A percentile compares a stretch with the other conserved stretches of the same genome.
phyloP scores from a whole-genome alignment of 1,284 basidiomycete genomes.

The Psilocybe mexicana region DNA sequence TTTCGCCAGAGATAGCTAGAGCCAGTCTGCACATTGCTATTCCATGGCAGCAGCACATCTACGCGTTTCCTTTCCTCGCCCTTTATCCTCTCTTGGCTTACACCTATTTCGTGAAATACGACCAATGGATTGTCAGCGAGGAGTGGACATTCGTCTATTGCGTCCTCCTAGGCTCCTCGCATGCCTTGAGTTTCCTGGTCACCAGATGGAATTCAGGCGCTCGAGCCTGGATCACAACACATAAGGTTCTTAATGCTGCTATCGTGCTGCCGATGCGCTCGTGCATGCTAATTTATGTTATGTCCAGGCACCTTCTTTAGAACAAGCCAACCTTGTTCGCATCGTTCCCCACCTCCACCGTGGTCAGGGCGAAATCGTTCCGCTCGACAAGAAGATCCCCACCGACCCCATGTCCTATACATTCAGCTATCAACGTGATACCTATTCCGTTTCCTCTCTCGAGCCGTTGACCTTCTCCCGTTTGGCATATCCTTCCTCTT shows the following conservation, averaged over 20 bases:
- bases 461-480: constrained; percentile 73
- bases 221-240: constrained; percentile 78
- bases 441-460: constrained; percentile 74
- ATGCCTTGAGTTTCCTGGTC: constrained; percentile 90
- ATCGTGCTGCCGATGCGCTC: background rate
- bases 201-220: constrained; percentile 90
- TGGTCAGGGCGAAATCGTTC: constrained; percentile 90
- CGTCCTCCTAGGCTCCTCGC: constrained; percentile 81
- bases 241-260: constrained; percentile 43
- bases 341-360: constrained; percentile 86
- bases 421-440: constrained; percentile 96
- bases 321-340: constrained; percentile 80
- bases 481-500: constrained; percentile 89
- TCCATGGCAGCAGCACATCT: constrained; percentile 79
- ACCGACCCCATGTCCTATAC: constrained; percentile 67
- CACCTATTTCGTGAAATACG: constrained; percentile 89
- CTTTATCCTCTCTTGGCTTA: constrained; percentile 92
- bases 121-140: constrained; percentile 89
- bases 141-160: constrained; percentile 96
- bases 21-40: constrained; percentile 82
- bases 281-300: background rate
- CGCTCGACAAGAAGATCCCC: constrained; percentile 64
- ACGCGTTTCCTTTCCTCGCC: constrained; percentile 81
- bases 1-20: constrained; percentile 84
- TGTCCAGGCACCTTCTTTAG: constrained; percentile 60